A percentile compares a stretch with the other conserved stretches of the same genome.
Conservation (phyloP, 768 basidiomycete genomes). For the Coprinopsis cinerea region DNA sequence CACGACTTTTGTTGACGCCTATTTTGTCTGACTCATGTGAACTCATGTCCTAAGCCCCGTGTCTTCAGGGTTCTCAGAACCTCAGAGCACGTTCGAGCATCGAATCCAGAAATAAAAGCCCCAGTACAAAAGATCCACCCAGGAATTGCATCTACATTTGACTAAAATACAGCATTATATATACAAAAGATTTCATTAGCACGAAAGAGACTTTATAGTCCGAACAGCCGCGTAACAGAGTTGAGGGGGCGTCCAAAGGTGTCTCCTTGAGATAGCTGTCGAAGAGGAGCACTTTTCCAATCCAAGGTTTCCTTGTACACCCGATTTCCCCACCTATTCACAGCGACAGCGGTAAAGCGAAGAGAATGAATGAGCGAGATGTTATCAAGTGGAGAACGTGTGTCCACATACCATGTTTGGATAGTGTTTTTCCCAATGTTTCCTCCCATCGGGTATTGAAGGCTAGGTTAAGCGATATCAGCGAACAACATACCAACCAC, state of each 20-base stretch:
- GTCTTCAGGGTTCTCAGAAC: no score
- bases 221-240: no score
- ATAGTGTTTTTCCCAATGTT: slow-evolving; percentile 30
- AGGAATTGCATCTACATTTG: neutral
- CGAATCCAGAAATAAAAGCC: no score
- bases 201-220: no score
- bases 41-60: no score
- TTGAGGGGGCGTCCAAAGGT: slow-evolving; percentile 30
- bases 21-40: neutral
- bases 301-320: slow-evolving; percentile 31
- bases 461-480: slow-evolving; percentile 17
- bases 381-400: neutral
- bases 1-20: neutral
- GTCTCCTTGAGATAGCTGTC: slow-evolving; percentile 20
- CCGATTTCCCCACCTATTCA: slow-evolving; percentile 34
- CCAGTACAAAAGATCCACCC: no score
- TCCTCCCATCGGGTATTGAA: slow-evolving; percentile 42
- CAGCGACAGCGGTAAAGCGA: no score
- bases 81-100: no score
- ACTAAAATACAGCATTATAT: neutral
- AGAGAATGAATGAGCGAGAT: neutral
- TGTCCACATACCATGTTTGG: slow-evolving; percentile 27
- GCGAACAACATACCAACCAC: neutral
- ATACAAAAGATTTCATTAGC: neutral
- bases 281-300: slow-evolving; percentile 25